phyloP scores from a whole-genome alignment of 805 yeast species.

The Phaffomyces thermotolerans region DNA sequence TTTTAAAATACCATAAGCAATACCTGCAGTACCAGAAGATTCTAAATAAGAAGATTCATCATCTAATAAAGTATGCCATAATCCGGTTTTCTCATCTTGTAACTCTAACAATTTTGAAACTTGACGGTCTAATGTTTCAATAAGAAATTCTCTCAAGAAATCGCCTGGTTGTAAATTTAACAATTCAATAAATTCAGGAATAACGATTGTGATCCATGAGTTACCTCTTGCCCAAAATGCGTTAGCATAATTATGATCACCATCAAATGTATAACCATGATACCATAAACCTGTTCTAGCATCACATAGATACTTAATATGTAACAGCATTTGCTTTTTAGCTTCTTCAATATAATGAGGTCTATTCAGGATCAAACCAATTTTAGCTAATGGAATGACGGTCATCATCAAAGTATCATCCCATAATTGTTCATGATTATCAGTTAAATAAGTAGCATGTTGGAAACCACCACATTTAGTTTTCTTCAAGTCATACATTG shows the following conservation, averaged over 20 bases:
- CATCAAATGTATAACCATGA: slow-evolving; percentile 11
- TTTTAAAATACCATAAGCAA: slow-evolving; percentile 11
- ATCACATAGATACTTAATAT: slow-evolving; percentile 7
- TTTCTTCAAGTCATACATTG: slow-evolving; percentile 9
- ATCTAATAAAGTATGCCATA: slow-evolving; percentile 11
- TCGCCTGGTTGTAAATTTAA: slow-evolving; percentile 7
- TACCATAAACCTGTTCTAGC: slow-evolving; percentile 10
- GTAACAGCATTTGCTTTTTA: slow-evolving; percentile 10
- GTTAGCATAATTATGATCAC: slow-evolving; percentile 9
- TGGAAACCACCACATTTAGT: slow-evolving; percentile 11
- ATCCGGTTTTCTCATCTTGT: slow-evolving; percentile 8
- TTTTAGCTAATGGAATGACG: slow-evolving; percentile 11
- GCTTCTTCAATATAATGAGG: slow-evolving; percentile 11
- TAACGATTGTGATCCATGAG: slow-evolving; percentile 12
- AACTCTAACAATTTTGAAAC: slow-evolving; percentile 9
- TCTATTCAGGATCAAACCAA: slow-evolving; percentile 9
- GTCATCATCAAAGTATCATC: slow-evolving; percentile 13
- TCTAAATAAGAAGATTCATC: slow-evolving; percentile 10
- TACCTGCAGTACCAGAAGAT: slow-evolving; percentile 11
- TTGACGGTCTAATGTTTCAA: slow-evolving; percentile 12
- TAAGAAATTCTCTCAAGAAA: slow-evolving; percentile 8
- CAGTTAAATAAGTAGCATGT: slow-evolving; percentile 10
- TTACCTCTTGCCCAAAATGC: slow-evolving; percentile 14
- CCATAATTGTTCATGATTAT: slow-evolving; percentile 10
- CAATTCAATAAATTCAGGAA: slow-evolving; percentile 11